These are phyloP conservation scores for Platismatia glauca DNA, from an alignment of 495 filamentous ascomycete genomes.

Conservation along the genomic window DNA sequence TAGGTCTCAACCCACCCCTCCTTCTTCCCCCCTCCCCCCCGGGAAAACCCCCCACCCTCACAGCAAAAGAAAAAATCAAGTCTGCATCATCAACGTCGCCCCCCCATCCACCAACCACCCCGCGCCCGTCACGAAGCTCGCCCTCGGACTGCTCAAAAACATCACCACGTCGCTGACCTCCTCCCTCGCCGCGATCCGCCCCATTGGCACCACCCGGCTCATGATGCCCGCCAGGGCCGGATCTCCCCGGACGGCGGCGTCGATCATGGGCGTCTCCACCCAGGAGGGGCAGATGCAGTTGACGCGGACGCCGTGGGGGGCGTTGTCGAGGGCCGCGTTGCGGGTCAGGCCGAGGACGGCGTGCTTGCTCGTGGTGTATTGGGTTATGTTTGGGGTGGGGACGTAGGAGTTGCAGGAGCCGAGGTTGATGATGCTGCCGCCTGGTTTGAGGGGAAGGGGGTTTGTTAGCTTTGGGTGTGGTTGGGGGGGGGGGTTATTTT, in stretches of 20 bases:
- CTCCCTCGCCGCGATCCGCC: slow-evolving; percentile 30
- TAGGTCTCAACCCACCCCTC: too few relatives aligned
- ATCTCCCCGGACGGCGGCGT: slow-evolving; percentile 24
- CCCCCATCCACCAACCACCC: slow-evolving; percentile 7
- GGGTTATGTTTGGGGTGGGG: slow-evolving; percentile 28
- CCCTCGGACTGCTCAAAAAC: slow-evolving; percentile 35
- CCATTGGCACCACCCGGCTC: slow-evolving; percentile 25
- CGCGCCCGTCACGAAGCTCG: slow-evolving; percentile 30
- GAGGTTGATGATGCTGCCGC: slow-evolving; percentile 36
- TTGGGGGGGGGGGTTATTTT: too few relatives aligned
- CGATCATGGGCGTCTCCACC: slow-evolving; percentile 35
- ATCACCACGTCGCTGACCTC: slow-evolving; percentile 39
- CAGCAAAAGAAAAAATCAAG: too few relatives aligned
- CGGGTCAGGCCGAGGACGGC: slow-evolving; percentile 41
- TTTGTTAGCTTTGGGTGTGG: too few relatives aligned
- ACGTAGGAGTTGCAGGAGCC: slow-evolving; percentile 37
- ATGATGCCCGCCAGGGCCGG: slow-evolving; percentile 22
- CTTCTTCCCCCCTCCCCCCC: too few relatives aligned
- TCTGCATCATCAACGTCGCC: slow-evolving; percentile 9
- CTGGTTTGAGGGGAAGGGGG: too few relatives aligned
- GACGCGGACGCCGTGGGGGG: slow-evolving; percentile 29
- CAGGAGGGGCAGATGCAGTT: slow-evolving; percentile 39
- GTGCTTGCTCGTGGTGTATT: slow-evolving; percentile 43
- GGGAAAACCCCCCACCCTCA: too few relatives aligned
- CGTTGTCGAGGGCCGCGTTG: slow-evolving; percentile 35